These are phyloP conservation scores for Coniochaeta sp. DNA, from an alignment of 2,329 filamentous ascomycete genomes.

Conservation along the genomic window DNA sequence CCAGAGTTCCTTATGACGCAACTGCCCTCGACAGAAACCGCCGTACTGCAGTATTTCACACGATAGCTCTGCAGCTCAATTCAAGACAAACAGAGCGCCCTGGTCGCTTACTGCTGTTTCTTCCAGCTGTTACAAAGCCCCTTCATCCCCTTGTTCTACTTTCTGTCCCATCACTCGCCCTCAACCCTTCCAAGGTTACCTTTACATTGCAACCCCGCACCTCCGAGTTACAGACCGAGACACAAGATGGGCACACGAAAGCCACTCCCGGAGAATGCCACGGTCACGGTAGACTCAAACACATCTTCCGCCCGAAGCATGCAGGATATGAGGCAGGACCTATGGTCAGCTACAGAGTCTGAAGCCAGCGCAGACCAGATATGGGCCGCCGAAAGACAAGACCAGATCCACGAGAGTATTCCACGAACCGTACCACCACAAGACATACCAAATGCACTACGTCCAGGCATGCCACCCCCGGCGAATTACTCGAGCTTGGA, in stretches of 20 bases:
- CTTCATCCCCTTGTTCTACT: background rate
- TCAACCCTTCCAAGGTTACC: background rate
- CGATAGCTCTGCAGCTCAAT: background rate
- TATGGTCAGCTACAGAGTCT: slow-evolving; percentile 24
- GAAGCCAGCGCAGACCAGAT: slow-evolving; percentile 20
- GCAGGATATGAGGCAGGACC: slow-evolving; percentile 20
- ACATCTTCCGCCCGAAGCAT: slow-evolving; percentile 12
- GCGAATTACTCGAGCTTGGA: slow-evolving; percentile 17
- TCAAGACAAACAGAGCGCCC: background rate
- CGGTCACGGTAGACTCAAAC: slow-evolving; percentile 15
- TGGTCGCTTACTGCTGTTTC: background rate
- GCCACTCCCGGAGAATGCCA: slow-evolving; percentile 21
- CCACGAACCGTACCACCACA: background rate
- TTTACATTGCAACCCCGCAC: slow-evolving; percentile 7
- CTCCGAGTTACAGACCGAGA: background rate
- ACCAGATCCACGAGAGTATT: slow-evolving; percentile 1
- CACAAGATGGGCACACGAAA: slow-evolving; percentile 33
- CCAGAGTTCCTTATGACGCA: background rate
- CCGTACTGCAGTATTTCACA: background rate
- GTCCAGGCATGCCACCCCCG: slow-evolving; percentile 18
- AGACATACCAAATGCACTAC: slow-evolving; percentile 22
- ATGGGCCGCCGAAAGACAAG: slow-evolving; percentile 17
- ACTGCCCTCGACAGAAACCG: background rate
- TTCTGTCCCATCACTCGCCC: background rate
- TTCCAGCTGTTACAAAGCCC: background rate